Base-by-base conservation (phyloP, 2,329 filamentous ascomycete genomes). In the Hypoxylon sp. region DNA sequence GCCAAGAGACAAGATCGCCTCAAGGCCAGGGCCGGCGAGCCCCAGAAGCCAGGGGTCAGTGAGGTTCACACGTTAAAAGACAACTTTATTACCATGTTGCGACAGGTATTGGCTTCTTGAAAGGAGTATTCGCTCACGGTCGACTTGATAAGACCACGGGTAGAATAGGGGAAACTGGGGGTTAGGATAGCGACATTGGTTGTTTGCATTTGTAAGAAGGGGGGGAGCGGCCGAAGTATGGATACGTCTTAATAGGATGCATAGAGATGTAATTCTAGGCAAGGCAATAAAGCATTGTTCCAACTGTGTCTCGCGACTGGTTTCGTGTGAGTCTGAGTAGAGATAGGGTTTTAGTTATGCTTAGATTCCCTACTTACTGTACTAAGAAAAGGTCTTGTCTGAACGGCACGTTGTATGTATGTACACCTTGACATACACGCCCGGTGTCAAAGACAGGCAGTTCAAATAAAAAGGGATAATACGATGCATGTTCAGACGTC, bases 51-150 rank as follows among this genome's bases (percentile, higher is more conserved):
- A 3, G 76, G 80, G 1, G 85, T 97, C n/a, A 79, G 75, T 20
- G 92, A 97, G 78, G 83, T 97, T 48, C 81, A 90, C 70, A 93
- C 92, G 73, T 75, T 97, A 70, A 86, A 85, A 67, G 89, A 91
- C 3, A 87, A 88, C 61, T 97, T 97, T 74, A 75, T 94, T 72
- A 79, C 83, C 47, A 95, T 96, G 90, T 76, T 97, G 70, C 85
- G 92, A 67, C 83, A 86, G 68, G 91, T 96, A 35, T 79, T 97
- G 69, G 91, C 92, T 21, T 84, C 90, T 69, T 94, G 83, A 48
- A 33, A 11, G 33, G 33, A 6, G 4, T 23, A 2, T 13, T 23
- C 10, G 23, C 9, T 31, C 18, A 8, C 10, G 70, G 48, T 37
- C 9, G 27, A 63, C 17, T 27, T 5, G 13, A 49, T 4, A 31